Evolutionary conservation across 2,329 filamentous ascomycete genomes (phyloP), one percentile per base, ranked within the genome.

Genomic region (Ascochyta fabae): DNA sequence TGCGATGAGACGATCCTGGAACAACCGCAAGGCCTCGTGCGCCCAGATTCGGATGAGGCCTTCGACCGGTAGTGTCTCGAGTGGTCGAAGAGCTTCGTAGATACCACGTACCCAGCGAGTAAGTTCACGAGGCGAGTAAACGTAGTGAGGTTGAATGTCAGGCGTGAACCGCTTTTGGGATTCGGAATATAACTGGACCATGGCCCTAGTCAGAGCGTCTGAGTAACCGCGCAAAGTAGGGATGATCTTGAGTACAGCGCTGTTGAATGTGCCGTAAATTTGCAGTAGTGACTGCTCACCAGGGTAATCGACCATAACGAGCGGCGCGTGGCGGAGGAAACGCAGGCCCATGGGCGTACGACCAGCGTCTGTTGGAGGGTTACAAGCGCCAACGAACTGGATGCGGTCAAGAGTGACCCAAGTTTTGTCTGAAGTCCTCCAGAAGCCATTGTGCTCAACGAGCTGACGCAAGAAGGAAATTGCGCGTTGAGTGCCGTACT

Each of bases 231-330:
- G 90, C n/a, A 99, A 81, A 13, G 92, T 88, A 1, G 95, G 94
- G 46, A 99, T 89, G 60, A 99, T 95, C 83, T 99, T 99, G 72
- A 99, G 88, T 39, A 99, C 87, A 9, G 96, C 95, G 51, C 86
- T 90, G 74, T 96, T 99, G 84, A 99, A 99, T 0, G 96, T 98
- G 66, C 96, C 95, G 73, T 99, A 99, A 65, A 99, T 99, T 75
- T 99, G 95, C 65, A 88, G 89, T 34, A 99, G 85, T 3, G 96
- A 99, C 39, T 92, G 83, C 79, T 99, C 92, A 69, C 96, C 95
- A 58, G 95, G 95, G 71, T 99, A 99, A 73, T 99, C 95, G 38
- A 99, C 96, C 96, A 99, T 99, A 77, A 99, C 90, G 50, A 99
- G 86, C n/a, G 95, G 95, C 15, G 95, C 92, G 75, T 99, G 96